Conservation (phyloP, 2,329 filamentous ascomycete genomes). For the Sporothrix inflata region DNA sequence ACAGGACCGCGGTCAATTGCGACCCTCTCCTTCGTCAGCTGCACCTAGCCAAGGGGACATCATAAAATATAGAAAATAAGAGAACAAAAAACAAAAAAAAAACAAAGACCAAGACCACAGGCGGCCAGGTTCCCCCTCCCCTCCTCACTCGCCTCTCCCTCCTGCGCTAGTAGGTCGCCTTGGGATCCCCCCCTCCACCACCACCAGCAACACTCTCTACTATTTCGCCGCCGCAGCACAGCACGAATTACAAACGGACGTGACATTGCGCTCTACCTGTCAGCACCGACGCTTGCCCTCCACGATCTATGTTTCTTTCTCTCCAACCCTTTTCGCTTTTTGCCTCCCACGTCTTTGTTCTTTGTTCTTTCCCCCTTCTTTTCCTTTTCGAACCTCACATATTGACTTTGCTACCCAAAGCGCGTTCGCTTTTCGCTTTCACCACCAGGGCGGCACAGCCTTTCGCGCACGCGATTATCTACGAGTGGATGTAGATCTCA, state of each 20-base stretch:
- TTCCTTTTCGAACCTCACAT: neutral
- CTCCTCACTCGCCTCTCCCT: constrained; percentile 11
- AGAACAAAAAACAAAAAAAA: constrained; percentile 7
- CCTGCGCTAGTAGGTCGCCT: constrained; percentile 23
- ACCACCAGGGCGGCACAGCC: neutral
- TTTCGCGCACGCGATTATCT: constrained; percentile 5
- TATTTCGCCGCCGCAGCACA: constrained; percentile 13
- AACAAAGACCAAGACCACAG: neutral
- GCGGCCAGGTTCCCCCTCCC: constrained; percentile 4
- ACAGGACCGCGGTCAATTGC: constrained; percentile 8
- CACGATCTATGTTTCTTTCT: neutral
- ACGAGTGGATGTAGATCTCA: constrained; percentile 31
- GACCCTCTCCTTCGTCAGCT: constrained; percentile 16
- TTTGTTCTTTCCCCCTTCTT: neutral
- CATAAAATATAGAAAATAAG: constrained; percentile 10
- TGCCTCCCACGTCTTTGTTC: neutral
- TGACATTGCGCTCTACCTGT: constrained; percentile 15
- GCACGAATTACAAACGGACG: neutral
- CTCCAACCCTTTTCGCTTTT: constrained; percentile 13
- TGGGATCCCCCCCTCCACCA: constrained; percentile 14
- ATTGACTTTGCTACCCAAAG: neutral
- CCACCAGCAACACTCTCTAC: neutral
- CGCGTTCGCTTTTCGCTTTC: neutral
- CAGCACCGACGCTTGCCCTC: constrained; percentile 5
- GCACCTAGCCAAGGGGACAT: constrained; percentile 17